Percentiles rank a stretch among this genome's conserved stretches.
Evolutionary conservation across 768 basidiomycete genomes (phyloP).

Genomic region (Collybia nuda): DNA sequence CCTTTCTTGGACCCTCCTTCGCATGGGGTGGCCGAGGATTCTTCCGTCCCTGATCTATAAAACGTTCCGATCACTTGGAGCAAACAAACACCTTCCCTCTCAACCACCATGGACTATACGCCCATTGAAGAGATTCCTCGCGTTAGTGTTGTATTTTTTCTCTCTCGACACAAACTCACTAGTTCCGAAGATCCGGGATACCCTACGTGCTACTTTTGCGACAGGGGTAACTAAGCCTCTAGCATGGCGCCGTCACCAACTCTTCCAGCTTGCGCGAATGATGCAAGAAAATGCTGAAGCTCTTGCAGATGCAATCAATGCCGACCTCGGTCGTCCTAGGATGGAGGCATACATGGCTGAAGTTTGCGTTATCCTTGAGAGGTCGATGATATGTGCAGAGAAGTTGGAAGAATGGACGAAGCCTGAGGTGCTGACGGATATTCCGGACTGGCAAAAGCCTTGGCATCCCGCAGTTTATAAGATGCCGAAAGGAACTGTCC

Average conservation of each 20-base stretch:
- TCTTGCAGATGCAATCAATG: slow-evolving; percentile 44
- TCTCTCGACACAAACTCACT: background rate
- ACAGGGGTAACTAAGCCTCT: slow-evolving; percentile 49
- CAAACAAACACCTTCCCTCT: background rate
- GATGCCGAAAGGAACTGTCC: slow-evolving; percentile 58
- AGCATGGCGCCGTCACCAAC: slow-evolving; percentile 62
- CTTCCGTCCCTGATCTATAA: too few relatives aligned
- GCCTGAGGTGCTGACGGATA: slow-evolving; percentile 33
- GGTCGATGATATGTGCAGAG: slow-evolving; percentile 41
- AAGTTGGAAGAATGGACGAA: slow-evolving; percentile 60
- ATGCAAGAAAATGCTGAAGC: slow-evolving; percentile 60
- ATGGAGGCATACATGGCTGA: slow-evolving; percentile 44
- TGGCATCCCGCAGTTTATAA: slow-evolving; percentile 57
- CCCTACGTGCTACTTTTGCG: slow-evolving; percentile 48
- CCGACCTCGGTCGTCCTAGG: slow-evolving; percentile 52
- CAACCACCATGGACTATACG: slow-evolving; percentile 10
- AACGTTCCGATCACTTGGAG: background rate
- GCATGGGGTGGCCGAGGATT: too few relatives aligned
- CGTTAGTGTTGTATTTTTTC: slow-evolving; percentile 1
- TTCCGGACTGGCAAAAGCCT: slow-evolving; percentile 41
- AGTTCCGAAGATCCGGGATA: slow-evolving; percentile 27
- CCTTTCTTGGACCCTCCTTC: too few relatives aligned
- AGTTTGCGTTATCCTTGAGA: slow-evolving; percentile 39
- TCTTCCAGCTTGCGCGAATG: slow-evolving; percentile 60
- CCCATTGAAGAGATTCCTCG: slow-evolving; percentile 20